These are phyloP conservation scores for Solanum appendiculatum DNA, from an alignment of 257 asterid genomes.

Conservation along the genomic window DNA sequence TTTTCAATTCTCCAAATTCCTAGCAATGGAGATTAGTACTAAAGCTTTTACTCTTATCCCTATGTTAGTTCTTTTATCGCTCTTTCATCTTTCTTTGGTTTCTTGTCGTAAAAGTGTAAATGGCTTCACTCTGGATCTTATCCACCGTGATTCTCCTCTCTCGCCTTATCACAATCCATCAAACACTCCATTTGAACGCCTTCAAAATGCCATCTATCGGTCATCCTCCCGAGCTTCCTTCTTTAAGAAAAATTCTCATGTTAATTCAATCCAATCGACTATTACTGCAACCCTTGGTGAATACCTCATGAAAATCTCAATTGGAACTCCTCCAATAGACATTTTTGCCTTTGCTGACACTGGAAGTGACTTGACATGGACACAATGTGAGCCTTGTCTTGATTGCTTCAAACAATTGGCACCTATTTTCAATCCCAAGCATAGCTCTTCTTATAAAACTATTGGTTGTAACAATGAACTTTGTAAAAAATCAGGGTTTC, in stretches of 20 bases:
- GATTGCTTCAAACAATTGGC: not conserved
- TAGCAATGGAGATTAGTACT: not conserved
- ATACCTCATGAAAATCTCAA: constrained; percentile 13
- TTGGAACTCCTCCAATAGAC: constrained; percentile 15
- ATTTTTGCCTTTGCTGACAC: constrained; percentile 7
- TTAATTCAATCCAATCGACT: not conserved
- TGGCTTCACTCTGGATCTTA: constrained; percentile 18
- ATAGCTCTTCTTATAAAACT: constrained; percentile 1
- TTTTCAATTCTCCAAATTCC: not conserved
- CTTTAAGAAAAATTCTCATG: not conserved
- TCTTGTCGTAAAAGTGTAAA: not conserved
- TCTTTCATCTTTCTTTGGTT: not conserved
- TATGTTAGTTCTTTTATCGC: not conserved
- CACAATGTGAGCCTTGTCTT: constrained; percentile 13
- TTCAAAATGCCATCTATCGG: constrained; percentile 1
- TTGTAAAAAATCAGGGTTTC: not conserved
- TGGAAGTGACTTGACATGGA: constrained; percentile 17
- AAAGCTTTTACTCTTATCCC: not conserved
- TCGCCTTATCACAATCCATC: constrained; percentile 19
- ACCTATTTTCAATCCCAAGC: constrained; percentile 5
- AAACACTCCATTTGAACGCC: constrained; percentile 1
- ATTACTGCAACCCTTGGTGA: not conserved
- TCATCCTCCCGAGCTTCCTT: constrained; percentile 7
- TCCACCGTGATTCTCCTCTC: constrained; percentile 21
- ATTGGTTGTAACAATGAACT: not conserved